Conservation (phyloP, 768 basidiomycete genomes). For the Trametes gibbosa region DNA sequence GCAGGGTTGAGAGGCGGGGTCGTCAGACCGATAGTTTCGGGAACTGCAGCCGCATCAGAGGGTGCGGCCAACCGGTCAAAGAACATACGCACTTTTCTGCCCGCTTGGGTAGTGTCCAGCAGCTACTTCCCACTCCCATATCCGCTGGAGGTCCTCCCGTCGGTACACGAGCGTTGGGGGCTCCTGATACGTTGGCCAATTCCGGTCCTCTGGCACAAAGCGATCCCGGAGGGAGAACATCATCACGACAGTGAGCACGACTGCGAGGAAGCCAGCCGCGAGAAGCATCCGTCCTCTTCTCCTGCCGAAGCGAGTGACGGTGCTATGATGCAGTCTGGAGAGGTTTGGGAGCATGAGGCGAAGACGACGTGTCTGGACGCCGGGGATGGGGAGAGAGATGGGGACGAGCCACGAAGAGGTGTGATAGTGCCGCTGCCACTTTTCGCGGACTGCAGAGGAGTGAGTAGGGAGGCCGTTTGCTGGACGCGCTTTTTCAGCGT, state of each 20-base stretch:
- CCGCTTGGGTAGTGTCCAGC: slow-evolving; percentile 94
- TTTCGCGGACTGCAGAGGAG: slow-evolving; percentile 65
- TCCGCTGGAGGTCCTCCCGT: slow-evolving; percentile 77
- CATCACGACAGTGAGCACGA: slow-evolving; percentile 44
- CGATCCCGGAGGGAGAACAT: slow-evolving; percentile 56
- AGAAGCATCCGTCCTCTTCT: slow-evolving; percentile 56
- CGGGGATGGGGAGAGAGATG: slow-evolving; percentile 59
- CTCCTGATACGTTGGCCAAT: slow-evolving; percentile 56
- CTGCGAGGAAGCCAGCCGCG: slow-evolving; percentile 42
- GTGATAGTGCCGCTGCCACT: slow-evolving; percentile 48
- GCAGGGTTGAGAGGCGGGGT: slow-evolving; percentile 66
- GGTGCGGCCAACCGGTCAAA: slow-evolving; percentile 6
- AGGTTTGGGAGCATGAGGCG: slow-evolving; percentile 62
- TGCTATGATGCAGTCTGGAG: slow-evolving; percentile 54
- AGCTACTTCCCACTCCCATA: slow-evolving; percentile 95
- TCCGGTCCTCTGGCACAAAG: slow-evolving; percentile 58
- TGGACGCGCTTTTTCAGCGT: slow-evolving; percentile 41
- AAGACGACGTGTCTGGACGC: slow-evolving; percentile 51
- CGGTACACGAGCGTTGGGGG: slow-evolving; percentile 72
- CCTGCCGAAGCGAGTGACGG: slow-evolving; percentile 55
- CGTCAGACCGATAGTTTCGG: slow-evolving; percentile 61
- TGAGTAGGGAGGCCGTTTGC: slow-evolving; percentile 45
- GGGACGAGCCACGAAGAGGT: slow-evolving; percentile 55
- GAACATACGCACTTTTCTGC: slow-evolving; percentile 56
- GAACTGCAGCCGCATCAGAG: slow-evolving; percentile 47